Conservation (phyloP, 805 yeast species). For the Zygosaccharomyces bisporus region DNA sequence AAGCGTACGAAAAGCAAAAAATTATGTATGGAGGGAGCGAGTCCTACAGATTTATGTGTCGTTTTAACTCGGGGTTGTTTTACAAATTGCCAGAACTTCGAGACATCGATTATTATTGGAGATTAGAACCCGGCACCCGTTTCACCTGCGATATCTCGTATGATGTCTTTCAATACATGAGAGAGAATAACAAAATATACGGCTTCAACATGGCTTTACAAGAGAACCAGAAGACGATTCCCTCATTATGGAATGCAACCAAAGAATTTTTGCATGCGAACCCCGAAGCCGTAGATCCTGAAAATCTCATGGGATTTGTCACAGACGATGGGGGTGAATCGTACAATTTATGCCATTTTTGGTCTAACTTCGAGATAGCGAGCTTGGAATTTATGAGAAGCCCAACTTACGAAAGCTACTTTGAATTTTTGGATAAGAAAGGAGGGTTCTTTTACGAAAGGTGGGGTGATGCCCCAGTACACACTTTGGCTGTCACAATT, state of each 20-base stretch:
- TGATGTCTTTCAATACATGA: slow-evolving; percentile 87
- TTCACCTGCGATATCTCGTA: slow-evolving; percentile 88
- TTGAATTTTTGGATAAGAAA: slow-evolving; percentile 58
- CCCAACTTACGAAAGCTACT: slow-evolving; percentile 60
- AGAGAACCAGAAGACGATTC: slow-evolving; percentile 78
- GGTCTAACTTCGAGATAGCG: slow-evolving; percentile 94
- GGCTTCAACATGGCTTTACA: slow-evolving; percentile 80
- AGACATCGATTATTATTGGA: slow-evolving; percentile 87
- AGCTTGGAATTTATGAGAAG: slow-evolving; percentile 68
- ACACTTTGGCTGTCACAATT: slow-evolving; percentile 79
- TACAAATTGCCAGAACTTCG: slow-evolving; percentile 70
- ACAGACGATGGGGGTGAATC: slow-evolving; percentile 52
- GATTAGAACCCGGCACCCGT: slow-evolving; percentile 90
- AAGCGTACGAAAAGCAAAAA: slow-evolving; percentile 71
- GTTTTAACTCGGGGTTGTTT: slow-evolving; percentile 81
- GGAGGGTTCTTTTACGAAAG: slow-evolving; percentile 89
- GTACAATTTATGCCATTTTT: slow-evolving; percentile 80
- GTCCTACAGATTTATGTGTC: slow-evolving; percentile 91
- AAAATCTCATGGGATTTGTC: slow-evolving; percentile 67
- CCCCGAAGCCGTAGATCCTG: slow-evolving; percentile 39
- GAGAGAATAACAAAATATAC: slow-evolving; percentile 59
- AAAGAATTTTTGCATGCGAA: slow-evolving; percentile 51
- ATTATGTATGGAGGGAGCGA: slow-evolving; percentile 80
- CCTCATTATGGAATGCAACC: slow-evolving; percentile 73
- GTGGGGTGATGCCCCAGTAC: slow-evolving; percentile 98